Conservation (phyloP, 1,139 yeast genomes). For the Candida glucosophila region DNA sequence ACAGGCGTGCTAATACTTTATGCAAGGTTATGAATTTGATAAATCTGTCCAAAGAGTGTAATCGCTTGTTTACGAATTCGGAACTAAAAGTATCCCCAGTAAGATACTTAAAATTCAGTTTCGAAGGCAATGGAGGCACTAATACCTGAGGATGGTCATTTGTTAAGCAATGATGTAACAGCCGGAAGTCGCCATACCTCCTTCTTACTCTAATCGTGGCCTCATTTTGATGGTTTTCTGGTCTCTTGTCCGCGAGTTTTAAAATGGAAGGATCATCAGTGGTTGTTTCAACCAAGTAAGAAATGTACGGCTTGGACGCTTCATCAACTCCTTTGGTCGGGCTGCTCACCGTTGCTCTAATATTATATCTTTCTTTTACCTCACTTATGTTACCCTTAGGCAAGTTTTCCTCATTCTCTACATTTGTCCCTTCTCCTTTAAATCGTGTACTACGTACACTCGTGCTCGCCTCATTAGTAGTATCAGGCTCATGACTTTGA, state of each 20-base stretch:
- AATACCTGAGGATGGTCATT: constrained; percentile 80
- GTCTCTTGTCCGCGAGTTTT: constrained; percentile 16
- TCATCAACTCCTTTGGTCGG: constrained; percentile 75
- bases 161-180: constrained; percentile 62
- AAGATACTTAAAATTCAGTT: constrained; percentile 80
- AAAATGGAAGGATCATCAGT: constrained; percentile 38
- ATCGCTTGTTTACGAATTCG: constrained; percentile 75
- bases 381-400: background rate
- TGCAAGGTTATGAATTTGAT: constrained; percentile 66
- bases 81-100: constrained; percentile 88
- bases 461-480: no score
- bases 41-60: constrained; percentile 76
- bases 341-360: constrained; percentile 35
- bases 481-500: no score
- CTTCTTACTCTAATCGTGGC: constrained; percentile 54
- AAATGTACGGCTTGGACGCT: constrained; percentile 72
- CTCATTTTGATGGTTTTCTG: constrained; percentile 11
- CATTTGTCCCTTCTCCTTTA: no score
- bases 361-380: background rate
- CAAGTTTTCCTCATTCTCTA: constrained; percentile 1
- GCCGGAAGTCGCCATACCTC: constrained; percentile 75
- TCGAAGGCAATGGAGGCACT: constrained; percentile 92
- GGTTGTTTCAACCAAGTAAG: constrained; percentile 69
- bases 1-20: constrained; percentile 61
- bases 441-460: no score